Evolutionary conservation across 2,329 filamentous ascomycete species (phyloP).

Genomic region (Dactylellina sp.): DNA sequence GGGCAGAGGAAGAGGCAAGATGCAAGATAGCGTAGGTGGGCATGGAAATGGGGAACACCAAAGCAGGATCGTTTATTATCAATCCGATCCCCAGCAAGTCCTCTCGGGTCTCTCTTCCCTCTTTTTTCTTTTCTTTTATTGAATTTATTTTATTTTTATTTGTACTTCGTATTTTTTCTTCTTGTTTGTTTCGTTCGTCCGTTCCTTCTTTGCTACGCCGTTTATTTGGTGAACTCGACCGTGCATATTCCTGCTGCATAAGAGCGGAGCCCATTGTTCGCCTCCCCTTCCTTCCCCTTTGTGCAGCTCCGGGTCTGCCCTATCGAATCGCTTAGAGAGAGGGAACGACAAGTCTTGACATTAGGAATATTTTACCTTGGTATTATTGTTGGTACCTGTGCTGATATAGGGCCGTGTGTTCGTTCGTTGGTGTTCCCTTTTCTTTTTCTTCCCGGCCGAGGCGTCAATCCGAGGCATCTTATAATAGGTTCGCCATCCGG

Average conservation of each 20-base stretch:
- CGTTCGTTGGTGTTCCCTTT: conserved; percentile 32
- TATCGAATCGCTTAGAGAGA: conserved; percentile 57
- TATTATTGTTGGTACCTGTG: conserved; percentile 35
- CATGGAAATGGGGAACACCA: background rate
- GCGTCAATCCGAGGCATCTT: conserved; percentile 5
- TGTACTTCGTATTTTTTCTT: background rate
- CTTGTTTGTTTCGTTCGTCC: conserved; percentile 16
- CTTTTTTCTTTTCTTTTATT: background rate
- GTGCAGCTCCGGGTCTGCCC: conserved; percentile 57
- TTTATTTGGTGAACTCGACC: conserved; percentile 50
- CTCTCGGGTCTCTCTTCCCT: conserved; percentile 4
- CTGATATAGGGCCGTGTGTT: conserved; percentile 34
- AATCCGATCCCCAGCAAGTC: conserved; percentile 36
- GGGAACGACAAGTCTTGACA: conserved; percentile 52
- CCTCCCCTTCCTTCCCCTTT: conserved; percentile 51
- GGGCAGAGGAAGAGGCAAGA: conserved; percentile 33
- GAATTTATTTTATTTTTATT: no score
- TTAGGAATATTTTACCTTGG: conserved; percentile 41
- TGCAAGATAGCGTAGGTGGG: conserved; percentile 33
- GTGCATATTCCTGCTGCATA: conserved; percentile 51
- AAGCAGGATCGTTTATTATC: conserved; percentile 44
- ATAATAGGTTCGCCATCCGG: conserved; percentile 42
- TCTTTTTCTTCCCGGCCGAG: conserved; percentile 13
- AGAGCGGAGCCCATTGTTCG: conserved; percentile 56
- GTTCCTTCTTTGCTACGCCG: conserved; percentile 31